Evolutionary conservation across 1,284 basidiomycete genomes (phyloP).

Genomic region (Grifola frondosa): DNA sequence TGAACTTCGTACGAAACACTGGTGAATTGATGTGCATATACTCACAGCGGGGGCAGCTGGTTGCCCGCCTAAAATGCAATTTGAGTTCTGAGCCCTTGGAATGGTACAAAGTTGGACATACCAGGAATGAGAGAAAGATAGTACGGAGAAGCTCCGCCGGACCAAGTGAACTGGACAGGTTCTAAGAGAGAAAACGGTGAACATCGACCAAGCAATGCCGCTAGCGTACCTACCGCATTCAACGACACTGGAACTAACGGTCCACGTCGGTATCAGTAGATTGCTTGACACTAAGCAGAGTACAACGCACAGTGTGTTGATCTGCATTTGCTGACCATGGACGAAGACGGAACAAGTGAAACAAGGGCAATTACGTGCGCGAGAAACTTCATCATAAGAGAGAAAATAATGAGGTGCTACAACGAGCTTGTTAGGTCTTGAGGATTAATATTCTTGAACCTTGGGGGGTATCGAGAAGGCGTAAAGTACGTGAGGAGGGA

Average conservation of each 20-base stretch:
- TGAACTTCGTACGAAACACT: too few species aligned
- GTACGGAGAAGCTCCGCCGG: constrained; percentile 57
- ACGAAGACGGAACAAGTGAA: constrained; percentile 45
- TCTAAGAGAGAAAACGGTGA: constrained; percentile 38
- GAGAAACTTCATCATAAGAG: constrained; percentile 52
- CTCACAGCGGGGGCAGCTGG: constrained; percentile 52
- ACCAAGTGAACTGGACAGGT: constrained; percentile 58
- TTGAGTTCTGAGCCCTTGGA: neutral
- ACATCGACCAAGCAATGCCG: neutral
- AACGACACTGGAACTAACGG: constrained; percentile 44
- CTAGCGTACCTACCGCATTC: constrained; percentile 49
- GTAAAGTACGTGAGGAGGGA: constrained; percentile 7
- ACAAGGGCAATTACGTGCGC: constrained; percentile 43
- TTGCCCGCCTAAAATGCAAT: constrained; percentile 51
- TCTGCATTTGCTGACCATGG: constrained; percentile 43
- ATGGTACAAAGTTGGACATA: neutral
- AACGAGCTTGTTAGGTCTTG: too few species aligned
- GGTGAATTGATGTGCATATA: too few species aligned
- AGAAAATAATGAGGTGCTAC: neutral
- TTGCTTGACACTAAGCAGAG: too few species aligned
- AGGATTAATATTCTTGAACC: neutral
- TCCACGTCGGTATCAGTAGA: too few species aligned
- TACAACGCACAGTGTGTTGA: constrained; percentile 73
- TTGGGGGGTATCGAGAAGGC: constrained; percentile 3
- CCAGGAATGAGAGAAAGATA: constrained; percentile 69